Percentiles rank a stretch among this genome's conserved stretches.
Evolutionary conservation across 2,329 filamentous ascomycete genomes (phyloP).

Genomic region (Diaporthe vexans): DNA sequence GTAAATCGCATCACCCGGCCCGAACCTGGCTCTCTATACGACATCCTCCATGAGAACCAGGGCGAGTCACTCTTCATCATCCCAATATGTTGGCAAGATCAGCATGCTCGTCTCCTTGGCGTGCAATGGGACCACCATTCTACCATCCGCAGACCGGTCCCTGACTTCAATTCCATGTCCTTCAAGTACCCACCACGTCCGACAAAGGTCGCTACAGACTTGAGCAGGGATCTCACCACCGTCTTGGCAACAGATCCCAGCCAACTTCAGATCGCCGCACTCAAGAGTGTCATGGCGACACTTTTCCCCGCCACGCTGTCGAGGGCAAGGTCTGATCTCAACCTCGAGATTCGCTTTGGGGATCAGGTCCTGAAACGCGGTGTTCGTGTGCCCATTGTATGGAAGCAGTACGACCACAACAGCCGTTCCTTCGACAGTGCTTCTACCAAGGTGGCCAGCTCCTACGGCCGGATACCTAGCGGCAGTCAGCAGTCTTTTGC

Average conservation of each 20-base stretch:
- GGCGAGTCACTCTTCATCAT: conserved; percentile 64
- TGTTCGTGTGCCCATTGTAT: conserved; percentile 64
- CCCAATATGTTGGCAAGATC: conserved; percentile 70
- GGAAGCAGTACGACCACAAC: conserved; percentile 56
- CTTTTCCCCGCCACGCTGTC: conserved; percentile 57
- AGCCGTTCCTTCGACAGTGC: conserved; percentile 53
- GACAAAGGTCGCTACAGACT: conserved; percentile 57
- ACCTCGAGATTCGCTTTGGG: conserved; percentile 67
- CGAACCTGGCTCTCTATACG: conserved; percentile 64
- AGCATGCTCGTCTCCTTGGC: conserved; percentile 63
- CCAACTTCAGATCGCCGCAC: conserved; percentile 54
- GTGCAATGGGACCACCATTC: conserved; percentile 61
- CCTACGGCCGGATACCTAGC: conserved; percentile 47
- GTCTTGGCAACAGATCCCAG: conserved; percentile 54
- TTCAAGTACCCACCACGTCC: conserved; percentile 46
- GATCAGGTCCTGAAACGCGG: conserved; percentile 58
- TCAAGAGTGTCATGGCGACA: conserved; percentile 60
- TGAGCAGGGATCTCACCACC: conserved; percentile 60
- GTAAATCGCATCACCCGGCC: conserved; percentile 55
- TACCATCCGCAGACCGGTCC: conserved; percentile 57
- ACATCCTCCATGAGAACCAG: conserved; percentile 64
- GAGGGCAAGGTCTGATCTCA: conserved; percentile 51
- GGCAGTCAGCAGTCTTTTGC: conserved; percentile 42
- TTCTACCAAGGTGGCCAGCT: conserved; percentile 52
- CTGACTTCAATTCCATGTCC: conserved; percentile 44